Evolutionary conservation across 805 yeast genomes (phyloP).

Genomic region (Citeromyces nyonsensis): DNA sequence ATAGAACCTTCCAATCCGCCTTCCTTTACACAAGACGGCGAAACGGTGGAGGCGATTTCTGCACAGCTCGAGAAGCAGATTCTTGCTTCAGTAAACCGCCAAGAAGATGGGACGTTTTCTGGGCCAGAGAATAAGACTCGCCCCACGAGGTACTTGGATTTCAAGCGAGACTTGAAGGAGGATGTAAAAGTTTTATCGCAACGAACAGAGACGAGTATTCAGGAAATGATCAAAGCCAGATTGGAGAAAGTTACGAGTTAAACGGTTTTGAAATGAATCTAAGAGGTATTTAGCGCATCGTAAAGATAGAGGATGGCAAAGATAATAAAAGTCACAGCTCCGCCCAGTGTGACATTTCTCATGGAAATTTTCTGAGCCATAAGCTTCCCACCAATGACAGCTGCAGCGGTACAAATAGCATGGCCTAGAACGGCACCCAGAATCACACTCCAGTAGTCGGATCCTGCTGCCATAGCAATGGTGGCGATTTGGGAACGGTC

Average conservation of each 20-base stretch:
- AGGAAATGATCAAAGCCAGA: slow-evolving; percentile 19
- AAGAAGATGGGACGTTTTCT: too few species aligned
- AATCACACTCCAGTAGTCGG: slow-evolving; percentile 80
- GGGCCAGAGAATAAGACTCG: not conserved
- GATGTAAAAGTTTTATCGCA: slow-evolving; percentile 20
- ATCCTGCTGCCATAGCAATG: slow-evolving; percentile 96
- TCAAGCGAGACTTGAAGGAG: slow-evolving; percentile 20
- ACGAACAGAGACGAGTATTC: slow-evolving; percentile 25
- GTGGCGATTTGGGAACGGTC: slow-evolving; percentile 97
- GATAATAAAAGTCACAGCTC: slow-evolving; percentile 73
- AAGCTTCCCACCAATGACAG: slow-evolving; percentile 88
- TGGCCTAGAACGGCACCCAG: slow-evolving; percentile 87
- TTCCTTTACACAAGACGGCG: slow-evolving; percentile 11
- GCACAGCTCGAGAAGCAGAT: slow-evolving; percentile 12
- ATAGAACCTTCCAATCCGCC: not conserved
- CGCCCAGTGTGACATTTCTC: slow-evolving; percentile 85
- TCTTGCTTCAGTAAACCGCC: slow-evolving; percentile 4
- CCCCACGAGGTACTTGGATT: slow-evolving; percentile 23
- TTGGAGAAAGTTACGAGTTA: slow-evolving; percentile 2
- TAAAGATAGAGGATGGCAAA: slow-evolving; percentile 72
- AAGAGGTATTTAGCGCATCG: slow-evolving; percentile 26
- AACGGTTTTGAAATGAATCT: not conserved
- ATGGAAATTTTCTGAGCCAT: slow-evolving; percentile 81
- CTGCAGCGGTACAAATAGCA: slow-evolving; percentile 71
- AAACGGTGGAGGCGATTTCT: slow-evolving; percentile 20